A percentile compares a stretch with the other conserved stretches of the same genome.
Conservation (phyloP, 1,284 basidiomycete genomes). For the Mrakiaceae sp. region DNA sequence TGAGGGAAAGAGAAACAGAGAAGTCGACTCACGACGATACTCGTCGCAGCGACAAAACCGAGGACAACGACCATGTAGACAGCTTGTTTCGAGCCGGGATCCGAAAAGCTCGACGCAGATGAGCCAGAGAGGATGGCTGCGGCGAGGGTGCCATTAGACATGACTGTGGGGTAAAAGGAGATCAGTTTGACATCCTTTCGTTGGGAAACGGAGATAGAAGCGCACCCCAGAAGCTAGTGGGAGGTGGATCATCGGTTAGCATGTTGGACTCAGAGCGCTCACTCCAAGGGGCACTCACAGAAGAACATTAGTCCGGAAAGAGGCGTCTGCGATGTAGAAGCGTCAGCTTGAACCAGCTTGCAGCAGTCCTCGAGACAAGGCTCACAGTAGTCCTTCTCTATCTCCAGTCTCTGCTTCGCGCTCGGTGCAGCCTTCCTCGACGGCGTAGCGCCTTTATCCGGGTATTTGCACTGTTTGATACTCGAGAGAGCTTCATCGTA, state of each 20-base stretch:
- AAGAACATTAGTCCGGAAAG: conserved; percentile 73
- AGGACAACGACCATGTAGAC: conserved; percentile 70
- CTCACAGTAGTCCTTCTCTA: conserved; percentile 61
- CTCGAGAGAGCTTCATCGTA: conserved; percentile 83
- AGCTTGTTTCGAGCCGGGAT: conserved; percentile 42
- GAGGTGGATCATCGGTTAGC: not conserved
- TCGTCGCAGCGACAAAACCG: conserved; percentile 63
- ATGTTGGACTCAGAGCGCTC: not conserved
- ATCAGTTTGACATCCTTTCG: not conserved
- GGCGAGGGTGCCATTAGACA: conserved; percentile 13
- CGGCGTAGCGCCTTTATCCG: conserved; percentile 27
- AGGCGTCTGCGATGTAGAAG: conserved; percentile 37
- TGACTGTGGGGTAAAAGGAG: conserved; percentile 1
- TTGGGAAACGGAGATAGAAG: not conserved
- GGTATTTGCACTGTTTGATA: conserved; percentile 43
- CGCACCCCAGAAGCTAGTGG: not conserved
- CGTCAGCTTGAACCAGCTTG: conserved; percentile 24
- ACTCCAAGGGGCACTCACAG: not conserved
- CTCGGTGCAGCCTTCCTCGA: conserved; percentile 14
- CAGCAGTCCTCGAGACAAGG: conserved; percentile 3
- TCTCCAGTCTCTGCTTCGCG: no score
- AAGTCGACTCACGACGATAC: conserved; percentile 39
- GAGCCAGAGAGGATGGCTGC: conserved; percentile 12
- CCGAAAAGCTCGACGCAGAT: not conserved
- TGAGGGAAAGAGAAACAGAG: not conserved